Conservation (phyloP, 768 basidiomycete genomes). For the Suillus fuscotomentosus region DNA sequence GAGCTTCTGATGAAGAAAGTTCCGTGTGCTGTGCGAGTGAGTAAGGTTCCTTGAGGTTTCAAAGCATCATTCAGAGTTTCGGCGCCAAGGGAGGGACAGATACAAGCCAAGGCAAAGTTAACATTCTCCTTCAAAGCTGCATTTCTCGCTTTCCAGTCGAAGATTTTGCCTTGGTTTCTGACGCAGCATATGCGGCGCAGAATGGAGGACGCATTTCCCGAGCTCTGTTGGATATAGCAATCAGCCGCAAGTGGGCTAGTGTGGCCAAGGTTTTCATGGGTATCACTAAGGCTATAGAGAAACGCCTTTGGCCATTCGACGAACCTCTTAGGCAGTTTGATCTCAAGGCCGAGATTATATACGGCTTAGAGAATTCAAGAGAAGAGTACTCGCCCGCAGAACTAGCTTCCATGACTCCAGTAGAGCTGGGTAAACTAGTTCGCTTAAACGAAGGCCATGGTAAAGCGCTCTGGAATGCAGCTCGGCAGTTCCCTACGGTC, state of each 20-base stretch:
- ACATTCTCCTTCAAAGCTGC: conserved; percentile 88
- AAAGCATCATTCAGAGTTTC: neutral
- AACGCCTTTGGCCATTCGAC: conserved; percentile 92
- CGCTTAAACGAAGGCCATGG: conserved; percentile 89
- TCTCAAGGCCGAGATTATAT: conserved; percentile 74
- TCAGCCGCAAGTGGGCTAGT: conserved; percentile 90
- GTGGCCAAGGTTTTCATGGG: conserved; percentile 78
- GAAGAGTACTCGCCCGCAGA: conserved; percentile 79
- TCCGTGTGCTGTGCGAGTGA: conserved; percentile 82
- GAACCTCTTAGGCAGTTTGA: conserved; percentile 84
- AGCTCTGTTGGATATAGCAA: conserved; percentile 91
- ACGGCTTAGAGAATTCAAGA: conserved; percentile 76
- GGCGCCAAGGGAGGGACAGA: conserved; percentile 57
- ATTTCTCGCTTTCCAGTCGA: conserved; percentile 81
- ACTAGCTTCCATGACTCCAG: conserved; percentile 63
- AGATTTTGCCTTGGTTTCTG: conserved; percentile 96
- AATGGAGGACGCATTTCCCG: conserved; percentile 93
- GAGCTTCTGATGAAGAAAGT: conserved; percentile 61
- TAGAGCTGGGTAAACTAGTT: conserved; percentile 73
- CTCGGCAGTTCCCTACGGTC: conserved; percentile 80
- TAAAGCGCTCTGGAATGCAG: conserved; percentile 70
- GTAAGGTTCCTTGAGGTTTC: conserved; percentile 11
- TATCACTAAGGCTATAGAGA: conserved; percentile 91
- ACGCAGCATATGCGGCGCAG: conserved; percentile 91
- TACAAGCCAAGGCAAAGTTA: conserved; percentile 81